Evolutionary conservation across 164 flowering plant genomes (phyloP).

Genomic region (Tetracentron sinense): DNA sequence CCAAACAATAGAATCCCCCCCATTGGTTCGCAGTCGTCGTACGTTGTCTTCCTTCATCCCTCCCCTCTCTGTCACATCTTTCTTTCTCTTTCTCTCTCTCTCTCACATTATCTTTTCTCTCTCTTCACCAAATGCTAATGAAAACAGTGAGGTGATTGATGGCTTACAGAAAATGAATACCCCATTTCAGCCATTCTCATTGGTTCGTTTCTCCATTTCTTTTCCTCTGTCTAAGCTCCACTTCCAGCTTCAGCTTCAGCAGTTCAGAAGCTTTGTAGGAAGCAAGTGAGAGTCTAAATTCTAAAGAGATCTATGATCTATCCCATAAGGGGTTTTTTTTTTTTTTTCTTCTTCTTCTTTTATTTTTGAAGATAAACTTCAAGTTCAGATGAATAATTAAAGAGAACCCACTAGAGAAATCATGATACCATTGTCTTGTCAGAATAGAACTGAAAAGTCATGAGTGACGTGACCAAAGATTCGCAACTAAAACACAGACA

Average conservation of each 20-base stretch:
- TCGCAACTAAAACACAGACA: conserved; percentile 22
- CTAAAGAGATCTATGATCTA: conserved; percentile 6
- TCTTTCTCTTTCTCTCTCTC: conserved; percentile 19
- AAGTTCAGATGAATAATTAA: conserved; percentile 2
- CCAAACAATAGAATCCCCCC: conserved; percentile 31
- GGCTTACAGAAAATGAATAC: background rate
- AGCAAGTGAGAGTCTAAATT: conserved; percentile 1
- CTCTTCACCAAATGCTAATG: conserved; percentile 1
- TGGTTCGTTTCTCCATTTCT: conserved; percentile 13
- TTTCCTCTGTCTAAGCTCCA: conserved; percentile 7
- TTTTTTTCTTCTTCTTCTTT: background rate
- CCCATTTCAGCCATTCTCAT: conserved; percentile 7
- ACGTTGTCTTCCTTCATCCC: background rate
- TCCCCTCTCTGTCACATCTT: conserved; percentile 2
- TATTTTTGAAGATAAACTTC: conserved; percentile 10
- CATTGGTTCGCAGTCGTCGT: conserved; percentile 29
- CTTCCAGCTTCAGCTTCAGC: conserved; percentile 3
- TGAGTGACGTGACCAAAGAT: conserved; percentile 48
- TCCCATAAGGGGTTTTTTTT: background rate
- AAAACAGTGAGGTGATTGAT: background rate
- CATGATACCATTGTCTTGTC: conserved; percentile 29
- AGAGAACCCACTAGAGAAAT: conserved; percentile 14
- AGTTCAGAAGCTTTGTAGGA: conserved; percentile 13
- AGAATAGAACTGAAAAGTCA: conserved; percentile 34
- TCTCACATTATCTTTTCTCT: conserved; percentile 3